Conservation (phyloP, 2,329 filamentous ascomycete species). For the Alternaria dauci region DNA sequence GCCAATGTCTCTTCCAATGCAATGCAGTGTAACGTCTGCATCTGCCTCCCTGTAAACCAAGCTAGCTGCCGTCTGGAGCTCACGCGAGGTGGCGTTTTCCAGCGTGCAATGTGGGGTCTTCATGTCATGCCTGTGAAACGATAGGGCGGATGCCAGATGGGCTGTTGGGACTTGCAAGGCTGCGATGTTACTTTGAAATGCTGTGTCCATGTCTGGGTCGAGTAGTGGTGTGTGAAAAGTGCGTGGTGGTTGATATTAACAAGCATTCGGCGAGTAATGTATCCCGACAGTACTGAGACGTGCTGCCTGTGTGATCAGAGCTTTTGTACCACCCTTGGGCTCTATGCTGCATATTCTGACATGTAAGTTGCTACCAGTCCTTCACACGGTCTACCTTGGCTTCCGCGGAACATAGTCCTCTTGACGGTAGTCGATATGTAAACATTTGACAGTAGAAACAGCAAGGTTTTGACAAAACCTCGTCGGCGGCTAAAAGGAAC, state of each 20-base stretch:
- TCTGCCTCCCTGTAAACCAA: not conserved
- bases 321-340: not conserved
- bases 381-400: not conserved
- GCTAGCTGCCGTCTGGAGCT: not conserved
- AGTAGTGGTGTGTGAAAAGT: not conserved
- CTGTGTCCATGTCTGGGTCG: not conserved
- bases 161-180: constrained; percentile 8
- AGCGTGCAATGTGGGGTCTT: constrained; percentile 1
- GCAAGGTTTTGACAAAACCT: constrained; percentile 8
- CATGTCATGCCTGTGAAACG: constrained; percentile 12
- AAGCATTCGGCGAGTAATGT: not conserved
- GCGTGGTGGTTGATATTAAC: not conserved
- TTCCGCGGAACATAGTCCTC: constrained; percentile 8
- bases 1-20: not conserved
- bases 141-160: constrained; percentile 12
- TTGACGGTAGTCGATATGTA: constrained; percentile 15
- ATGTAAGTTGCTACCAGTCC: not conserved
- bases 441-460: constrained; percentile 14
- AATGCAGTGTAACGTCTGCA: not conserved
- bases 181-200: not conserved
- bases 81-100: constrained; percentile 12
- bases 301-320: not conserved
- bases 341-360: not conserved
- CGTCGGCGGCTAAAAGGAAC: constrained; percentile 13
- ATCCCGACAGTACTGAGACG: not conserved